Base-by-base conservation (phyloP, 306 rosid genomes). In the Cercis canadensis region DNA sequence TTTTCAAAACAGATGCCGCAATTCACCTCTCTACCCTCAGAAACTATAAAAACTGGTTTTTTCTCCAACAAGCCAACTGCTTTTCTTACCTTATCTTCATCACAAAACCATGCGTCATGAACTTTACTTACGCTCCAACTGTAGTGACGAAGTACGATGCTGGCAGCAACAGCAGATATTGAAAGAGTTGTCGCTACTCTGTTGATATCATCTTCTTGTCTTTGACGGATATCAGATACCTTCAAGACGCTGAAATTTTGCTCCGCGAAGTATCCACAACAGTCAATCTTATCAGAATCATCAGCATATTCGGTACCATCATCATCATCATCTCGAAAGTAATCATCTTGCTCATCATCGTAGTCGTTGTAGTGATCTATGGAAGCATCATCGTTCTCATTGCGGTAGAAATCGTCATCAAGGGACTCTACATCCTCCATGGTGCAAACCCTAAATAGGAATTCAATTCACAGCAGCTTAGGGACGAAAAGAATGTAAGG, bases 41-140 rank as follows among this genome's bases (percentile, higher is more conserved):
- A 72, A 43, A 45, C 72, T 57, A 78, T 17, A 75, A 75, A 52
- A 74, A n/a, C 78, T 36, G 86, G 89, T 21, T 62, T 73, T 21
- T 62, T 73, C 65, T 83, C 88, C 80, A 86, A 81, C 82, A 92
- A 86, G 60, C 96, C 98, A 76, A 89, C 86, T 11, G 55, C 47
- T 60, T 78, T 81, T 55, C 96, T 76, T 32, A 86, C 92, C 67
- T 9, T 33, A 39, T 74, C 82, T 80, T 92, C 96, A 67, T 92
- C 87, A 41, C 87, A 90, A 80, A 92, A 92, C 98, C 98, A 92
- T 52, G 80, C 85, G 69, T 92, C 98, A 37, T 84, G 89, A 61
- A 92, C 84, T 84, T 85, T 86, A 55, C 87, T 84, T 64, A 86
- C 82, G n/a, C 84, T 89, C 96, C 98, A 92, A 74, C 86, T 87